Base-by-base conservation (phyloP, 2,329 filamentous ascomycete genomes). In the Escovopsis sp. region DNA sequence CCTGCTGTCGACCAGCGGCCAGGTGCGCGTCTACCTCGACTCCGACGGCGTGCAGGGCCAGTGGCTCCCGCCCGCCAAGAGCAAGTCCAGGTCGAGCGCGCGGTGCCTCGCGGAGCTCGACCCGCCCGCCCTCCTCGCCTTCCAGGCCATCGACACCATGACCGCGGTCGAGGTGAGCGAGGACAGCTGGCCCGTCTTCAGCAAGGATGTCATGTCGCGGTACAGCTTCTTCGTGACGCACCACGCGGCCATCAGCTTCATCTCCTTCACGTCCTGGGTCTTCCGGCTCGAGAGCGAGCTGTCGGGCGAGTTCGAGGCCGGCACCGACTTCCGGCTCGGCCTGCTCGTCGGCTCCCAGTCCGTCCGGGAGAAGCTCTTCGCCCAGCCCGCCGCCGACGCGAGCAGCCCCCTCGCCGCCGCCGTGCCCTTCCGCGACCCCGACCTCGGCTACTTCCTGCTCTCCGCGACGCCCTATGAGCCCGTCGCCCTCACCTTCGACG, bases 181-280 rank as follows among this genome's bases (percentile, higher is more conserved):
- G 27, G 66, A 68, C 30, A 63, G 63, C 43, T 79, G 74, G 74
- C 74, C 74, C 5, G 63, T 74, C 27, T 76, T 79, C 45, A 76
- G 70, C 43, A 48, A 61, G 5, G 74, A 79, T 43, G 65, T 69
- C 36, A 69, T 65, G 28, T 77, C 73, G 4, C 64, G 72, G 25
- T 79, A 79, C 50, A 67, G 62, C 12, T 74, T 79, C 44, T 78
- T 68, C 42, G 59, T 79, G 35, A 78, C 73, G 0, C 68, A 76
- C 42, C 63, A 72, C 27, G 67, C 65, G 5, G 71, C 68, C 39
- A 69, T 79, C 44, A 74, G 67, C 1, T 70, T 65, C 39, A 54
- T 79, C 11, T 77, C 72, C 2, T 58, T 79, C 25, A 57, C 68
- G 2, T 64, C 72, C 2, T 79, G 74, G 74, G 66, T 77, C 4